phyloP scores from a whole-genome alignment of 768 basidiomycete genomes.

The Porphyrellus cyaneotinctus region DNA sequence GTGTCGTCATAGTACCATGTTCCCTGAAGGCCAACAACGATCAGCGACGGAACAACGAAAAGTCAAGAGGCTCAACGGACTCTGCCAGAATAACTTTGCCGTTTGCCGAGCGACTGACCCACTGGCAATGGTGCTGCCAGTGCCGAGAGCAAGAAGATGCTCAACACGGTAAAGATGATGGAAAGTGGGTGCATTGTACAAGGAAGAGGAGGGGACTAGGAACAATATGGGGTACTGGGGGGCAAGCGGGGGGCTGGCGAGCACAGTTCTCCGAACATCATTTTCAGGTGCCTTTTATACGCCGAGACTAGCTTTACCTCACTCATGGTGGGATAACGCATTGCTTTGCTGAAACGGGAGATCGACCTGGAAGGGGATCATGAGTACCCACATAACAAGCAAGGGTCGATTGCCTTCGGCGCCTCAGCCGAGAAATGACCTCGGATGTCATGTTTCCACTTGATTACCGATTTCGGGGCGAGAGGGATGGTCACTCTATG shows the following conservation, averaged over 20 bases:
- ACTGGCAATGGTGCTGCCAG: slow-evolving; percentile 37
- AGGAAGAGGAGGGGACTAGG: neutral
- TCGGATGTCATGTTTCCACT: slow-evolving; percentile 10
- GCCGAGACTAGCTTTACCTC: slow-evolving; percentile 26
- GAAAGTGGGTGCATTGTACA: slow-evolving; percentile 18
- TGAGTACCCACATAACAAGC: slow-evolving; percentile 16
- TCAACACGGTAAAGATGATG: slow-evolving; percentile 36
- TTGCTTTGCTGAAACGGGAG: slow-evolving; percentile 21
- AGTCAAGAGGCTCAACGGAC: slow-evolving; percentile 37
- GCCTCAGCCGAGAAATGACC: slow-evolving; percentile 17
- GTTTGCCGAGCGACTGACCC: slow-evolving; percentile 42
- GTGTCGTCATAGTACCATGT: slow-evolving; percentile 58
- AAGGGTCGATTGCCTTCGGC: slow-evolving; percentile 19
- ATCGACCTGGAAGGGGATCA: slow-evolving; percentile 32
- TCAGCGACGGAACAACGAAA: slow-evolving; percentile 1
- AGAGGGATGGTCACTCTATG: neutral
- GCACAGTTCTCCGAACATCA: neutral
- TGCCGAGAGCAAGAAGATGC: slow-evolving; percentile 39
- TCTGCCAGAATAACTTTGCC: slow-evolving; percentile 44
- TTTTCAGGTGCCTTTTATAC: slow-evolving; percentile 26
- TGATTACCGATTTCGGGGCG: slow-evolving; percentile 20
- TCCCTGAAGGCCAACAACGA: slow-evolving; percentile 39
- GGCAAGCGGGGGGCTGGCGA: slow-evolving; percentile 3
- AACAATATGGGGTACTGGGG: neutral
- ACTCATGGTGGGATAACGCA: slow-evolving; percentile 20